Conservation (phyloP, 2,329 filamentous ascomycete genomes). For the Nectriaceae sp. region DNA sequence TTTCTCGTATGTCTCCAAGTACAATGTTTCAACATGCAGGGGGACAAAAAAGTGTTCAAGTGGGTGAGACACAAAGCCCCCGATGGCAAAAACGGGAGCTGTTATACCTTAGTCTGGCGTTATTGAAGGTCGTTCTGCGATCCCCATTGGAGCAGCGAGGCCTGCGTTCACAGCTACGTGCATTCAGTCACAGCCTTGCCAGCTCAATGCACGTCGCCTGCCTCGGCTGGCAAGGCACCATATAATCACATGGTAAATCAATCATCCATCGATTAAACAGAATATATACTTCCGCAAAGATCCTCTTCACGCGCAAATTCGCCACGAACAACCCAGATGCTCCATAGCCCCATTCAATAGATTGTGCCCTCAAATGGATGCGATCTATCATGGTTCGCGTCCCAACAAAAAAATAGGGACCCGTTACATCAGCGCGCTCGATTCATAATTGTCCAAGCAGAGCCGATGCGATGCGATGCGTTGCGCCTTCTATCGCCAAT, state of each 20-base stretch:
- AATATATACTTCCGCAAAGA: slow-evolving; percentile 27
- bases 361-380: slow-evolving; percentile 7
- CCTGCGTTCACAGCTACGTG: too few species aligned
- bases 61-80: too few species aligned
- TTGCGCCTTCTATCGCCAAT: slow-evolving; percentile 25
- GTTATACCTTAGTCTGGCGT: too few species aligned
- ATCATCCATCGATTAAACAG: slow-evolving; percentile 20
- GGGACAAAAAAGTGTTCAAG: too few species aligned
- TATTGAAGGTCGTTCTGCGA: too few species aligned
- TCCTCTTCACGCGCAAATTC: slow-evolving; percentile 13
- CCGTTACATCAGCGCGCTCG: slow-evolving; percentile 17
- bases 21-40: too few species aligned
- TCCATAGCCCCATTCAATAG: slow-evolving; percentile 22
- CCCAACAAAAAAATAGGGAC: slow-evolving; percentile 21
- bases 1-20: too few species aligned
- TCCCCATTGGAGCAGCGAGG: too few species aligned
- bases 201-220: too few species aligned
- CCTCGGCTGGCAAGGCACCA: too few species aligned
- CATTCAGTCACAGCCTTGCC: too few species aligned
- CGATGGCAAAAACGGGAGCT: too few species aligned
- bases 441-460: slow-evolving; percentile 24
- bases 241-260: slow-evolving; percentile 17
- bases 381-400: slow-evolving; percentile 15
- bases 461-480: slow-evolving; percentile 7
- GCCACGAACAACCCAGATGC: slow-evolving; percentile 23